Conservation (phyloP, 1,139 yeast species). For the Yamadazyma taylorii region DNA sequence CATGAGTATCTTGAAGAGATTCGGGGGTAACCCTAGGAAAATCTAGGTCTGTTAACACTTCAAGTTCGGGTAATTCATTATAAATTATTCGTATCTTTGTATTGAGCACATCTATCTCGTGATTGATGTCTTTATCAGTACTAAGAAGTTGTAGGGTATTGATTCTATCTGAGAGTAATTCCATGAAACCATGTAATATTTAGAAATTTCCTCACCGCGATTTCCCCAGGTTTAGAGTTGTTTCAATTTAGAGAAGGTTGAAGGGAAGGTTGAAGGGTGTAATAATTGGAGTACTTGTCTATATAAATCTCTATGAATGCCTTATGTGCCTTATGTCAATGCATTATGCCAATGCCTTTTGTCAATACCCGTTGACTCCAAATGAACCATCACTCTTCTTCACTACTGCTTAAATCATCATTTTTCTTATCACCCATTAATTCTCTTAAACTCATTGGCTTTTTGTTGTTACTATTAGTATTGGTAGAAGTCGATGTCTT, state of each 20-base stretch:
- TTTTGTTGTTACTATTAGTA: conserved; percentile 13
- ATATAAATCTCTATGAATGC: too few relatives aligned
- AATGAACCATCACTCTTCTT: conserved; percentile 38
- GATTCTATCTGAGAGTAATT: conserved; percentile 6
- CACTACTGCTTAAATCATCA: conserved; percentile 34
- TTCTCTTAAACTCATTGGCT: conserved; percentile 44
- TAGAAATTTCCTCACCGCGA: neutral
- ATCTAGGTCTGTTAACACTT: conserved; percentile 2
- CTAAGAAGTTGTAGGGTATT: conserved; percentile 5
- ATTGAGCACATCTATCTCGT: conserved; percentile 8
- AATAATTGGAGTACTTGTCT: too few relatives aligned
- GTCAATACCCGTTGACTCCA: too few relatives aligned
- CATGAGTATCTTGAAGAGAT: conserved; percentile 2
- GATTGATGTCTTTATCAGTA: neutral
- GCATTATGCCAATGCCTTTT: too few relatives aligned
- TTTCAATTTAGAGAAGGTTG: too few relatives aligned
- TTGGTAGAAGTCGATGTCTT: conserved; percentile 1
- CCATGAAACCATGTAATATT: conserved; percentile 5
- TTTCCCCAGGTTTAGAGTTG: neutral
- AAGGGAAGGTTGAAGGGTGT: too few relatives aligned
- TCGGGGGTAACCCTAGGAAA: conserved; percentile 2
- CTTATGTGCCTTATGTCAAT: too few relatives aligned
- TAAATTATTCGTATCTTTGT: conserved; percentile 5
- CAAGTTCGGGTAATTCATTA: conserved; percentile 10
- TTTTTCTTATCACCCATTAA: conserved; percentile 31